Base-by-base conservation (phyloP, 305 asterid species). In the Ilex paraguariensis region DNA sequence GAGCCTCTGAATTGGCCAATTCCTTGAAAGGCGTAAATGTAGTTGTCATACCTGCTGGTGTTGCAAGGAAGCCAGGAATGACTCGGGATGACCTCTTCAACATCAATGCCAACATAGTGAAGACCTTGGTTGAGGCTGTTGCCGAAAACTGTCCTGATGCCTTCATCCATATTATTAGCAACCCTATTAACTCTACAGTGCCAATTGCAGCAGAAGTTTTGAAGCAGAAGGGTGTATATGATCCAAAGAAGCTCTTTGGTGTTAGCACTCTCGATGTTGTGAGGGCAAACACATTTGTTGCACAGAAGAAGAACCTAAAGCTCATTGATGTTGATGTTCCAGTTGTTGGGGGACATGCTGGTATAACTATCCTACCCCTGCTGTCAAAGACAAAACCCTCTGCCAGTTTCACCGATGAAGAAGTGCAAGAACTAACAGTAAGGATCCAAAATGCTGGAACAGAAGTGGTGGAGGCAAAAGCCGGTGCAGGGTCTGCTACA, bases 391-490 rank as follows among this genome's bases (percentile, higher is more conserved):
- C 86, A 4, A 79, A 81, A 60, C 93, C 89, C 0, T 77, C 84
- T 0, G 72, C 77, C 61, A 31, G 75, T 45, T 74, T 82, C 13
- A 72, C 75, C 2, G 83, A 81, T 0, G 82, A 77, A 54, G 93
- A 85, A 72, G 79, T 81, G 64, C 60, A 77, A 21, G 81, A 81
- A 57, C 52, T 83, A 54, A 85, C 90, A 0, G 75, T 71, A 59
- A 85, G 93, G 80, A 85, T 85, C 69, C 90, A 83, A 49, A 85
- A 85, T 68, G 90, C 93, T 0, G 93, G 93, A 62, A 85, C 93
- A 3, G 93, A 85, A 63, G 93, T 85, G 14, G 93, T 85, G 1
- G 93, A 85, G 76, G 93, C 93, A 3, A 85, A 85, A 69, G 93
- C 90, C 6, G 87, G 90, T 32, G 90, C 90, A 3, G 93, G 93